Conservation (phyloP, 495 filamentous ascomycete species). For the Hypoxylon subgilvum region DNA sequence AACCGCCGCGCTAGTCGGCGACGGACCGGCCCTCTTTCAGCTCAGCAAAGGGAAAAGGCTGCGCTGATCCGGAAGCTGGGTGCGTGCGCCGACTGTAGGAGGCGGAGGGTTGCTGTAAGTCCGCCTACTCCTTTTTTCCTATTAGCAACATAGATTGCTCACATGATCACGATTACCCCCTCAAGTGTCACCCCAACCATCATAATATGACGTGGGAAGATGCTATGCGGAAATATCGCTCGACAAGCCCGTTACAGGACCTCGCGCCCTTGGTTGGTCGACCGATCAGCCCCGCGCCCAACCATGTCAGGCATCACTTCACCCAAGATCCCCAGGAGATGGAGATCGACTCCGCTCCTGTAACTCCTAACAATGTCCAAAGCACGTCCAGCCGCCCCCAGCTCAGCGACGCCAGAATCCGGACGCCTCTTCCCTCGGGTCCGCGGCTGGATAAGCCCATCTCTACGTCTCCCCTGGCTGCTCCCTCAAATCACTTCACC, state of each 20-base stretch:
- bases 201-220: conserved; percentile 60
- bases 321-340: conserved; percentile 52
- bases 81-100: conserved; percentile 54
- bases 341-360: conserved; percentile 47
- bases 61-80: conserved; percentile 58
- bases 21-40: conserved; percentile 55
- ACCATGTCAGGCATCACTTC: conserved; percentile 45
- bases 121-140: conserved; percentile 10
- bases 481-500: conserved; percentile 32
- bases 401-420: conserved; percentile 51
- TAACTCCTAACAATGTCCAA: conserved; percentile 29
- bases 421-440: conserved; percentile 55
- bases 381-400: conserved; percentile 41
- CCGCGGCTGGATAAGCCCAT: conserved; percentile 51
- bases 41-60: conserved; percentile 54
- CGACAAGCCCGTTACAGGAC: conserved; percentile 49
- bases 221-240: conserved; percentile 51
- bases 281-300: conserved; percentile 50
- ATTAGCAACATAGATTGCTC: conserved; percentile 19
- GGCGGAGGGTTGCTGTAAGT: conserved; percentile 59
- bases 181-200: conserved; percentile 58
- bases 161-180: conserved; percentile 33
- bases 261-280: conserved; percentile 45
- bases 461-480: conserved; percentile 33
- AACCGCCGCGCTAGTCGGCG: conserved; percentile 53